These are phyloP conservation scores for Bruguiera sexangula DNA, from an alignment of 345 rosid genomes.

Conservation along the genomic window DNA sequence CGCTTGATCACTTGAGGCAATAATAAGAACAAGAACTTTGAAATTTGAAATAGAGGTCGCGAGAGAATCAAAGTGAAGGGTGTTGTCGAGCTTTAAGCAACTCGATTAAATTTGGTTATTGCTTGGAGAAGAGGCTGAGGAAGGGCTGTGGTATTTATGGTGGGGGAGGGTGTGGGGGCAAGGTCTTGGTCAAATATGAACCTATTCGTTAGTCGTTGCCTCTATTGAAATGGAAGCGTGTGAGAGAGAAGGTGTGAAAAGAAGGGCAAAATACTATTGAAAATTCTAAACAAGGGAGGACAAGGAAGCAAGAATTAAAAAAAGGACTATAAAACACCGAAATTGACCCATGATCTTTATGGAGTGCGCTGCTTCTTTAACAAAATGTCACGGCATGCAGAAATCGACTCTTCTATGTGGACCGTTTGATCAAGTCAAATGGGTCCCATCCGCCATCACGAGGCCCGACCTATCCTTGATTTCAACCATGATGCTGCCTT, in stretches of 20 bases:
- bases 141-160: conserved; percentile 9
- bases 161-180: neutral
- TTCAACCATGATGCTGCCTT: neutral
- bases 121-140: neutral
- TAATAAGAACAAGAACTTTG: no score
- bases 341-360: neutral
- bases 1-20: no score
- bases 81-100: neutral
- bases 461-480: neutral
- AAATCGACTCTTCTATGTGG: neutral
- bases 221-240: neutral
- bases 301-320: neutral
- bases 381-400: neutral
- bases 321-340: neutral
- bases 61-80: neutral
- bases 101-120: neutral
- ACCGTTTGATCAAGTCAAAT: neutral
- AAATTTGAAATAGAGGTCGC: neutral
- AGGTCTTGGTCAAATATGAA: no score
- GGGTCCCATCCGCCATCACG: neutral
- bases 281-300: neutral
- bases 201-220: neutral
- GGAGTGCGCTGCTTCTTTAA: no score
- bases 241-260: no score
- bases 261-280: no score